Conservation (phyloP, 495 filamentous ascomycete species). For the Margaritispora aquatica region DNA sequence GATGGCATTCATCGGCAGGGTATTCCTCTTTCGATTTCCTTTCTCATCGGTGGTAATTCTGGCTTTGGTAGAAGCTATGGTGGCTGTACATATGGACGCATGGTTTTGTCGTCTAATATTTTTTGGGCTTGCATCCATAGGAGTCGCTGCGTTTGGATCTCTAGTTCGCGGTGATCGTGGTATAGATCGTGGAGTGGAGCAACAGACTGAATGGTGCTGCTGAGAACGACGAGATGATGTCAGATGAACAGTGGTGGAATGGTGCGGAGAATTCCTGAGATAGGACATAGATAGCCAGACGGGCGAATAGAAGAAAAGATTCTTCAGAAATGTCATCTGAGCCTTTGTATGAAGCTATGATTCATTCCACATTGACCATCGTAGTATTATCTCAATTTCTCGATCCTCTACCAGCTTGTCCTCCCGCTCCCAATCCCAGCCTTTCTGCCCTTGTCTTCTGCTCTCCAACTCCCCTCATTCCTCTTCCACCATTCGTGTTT, state of each 20-base stretch:
- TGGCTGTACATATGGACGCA: neutral
- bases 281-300: neutral
- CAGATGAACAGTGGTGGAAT: no score
- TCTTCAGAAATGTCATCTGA: neutral
- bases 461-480: neutral
- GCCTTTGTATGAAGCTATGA: no score
- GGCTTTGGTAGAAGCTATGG: neutral
- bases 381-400: slow-evolving; percentile 4
- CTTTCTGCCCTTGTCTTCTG: slow-evolving; percentile 38
- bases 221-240: neutral
- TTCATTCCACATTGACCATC: no score
- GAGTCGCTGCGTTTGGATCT: neutral
- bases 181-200: neutral
- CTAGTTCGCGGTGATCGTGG: no score
- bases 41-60: neutral
- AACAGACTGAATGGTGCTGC: neutral
- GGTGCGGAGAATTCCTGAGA: no score
- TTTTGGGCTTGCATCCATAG: neutral
- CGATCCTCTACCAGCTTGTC: slow-evolving; percentile 9
- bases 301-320: neutral
- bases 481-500: slow-evolving; percentile 47
- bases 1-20: neutral
- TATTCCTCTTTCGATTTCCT: neutral
- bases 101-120: no score
- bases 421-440: slow-evolving; percentile 33